Percentiles rank a stretch among this genome's conserved stretches.
phyloP scores from a whole-genome alignment of 805 yeast species.

The Wickerhamomyces sydowiorum region DNA sequence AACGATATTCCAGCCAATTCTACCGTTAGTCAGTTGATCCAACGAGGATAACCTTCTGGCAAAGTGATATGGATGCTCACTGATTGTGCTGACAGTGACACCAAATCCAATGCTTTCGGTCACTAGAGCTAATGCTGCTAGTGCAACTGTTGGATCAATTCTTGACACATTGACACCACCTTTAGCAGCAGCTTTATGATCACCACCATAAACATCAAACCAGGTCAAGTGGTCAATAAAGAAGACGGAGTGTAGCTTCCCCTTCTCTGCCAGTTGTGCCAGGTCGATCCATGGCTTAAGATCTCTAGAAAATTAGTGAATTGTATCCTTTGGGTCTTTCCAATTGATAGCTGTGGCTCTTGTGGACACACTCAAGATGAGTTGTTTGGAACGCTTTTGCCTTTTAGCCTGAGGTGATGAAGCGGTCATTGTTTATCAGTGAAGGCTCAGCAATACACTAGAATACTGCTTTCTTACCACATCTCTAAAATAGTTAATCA shows the following conservation, averaged over 20 bases:
- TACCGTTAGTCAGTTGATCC: slow-evolving; percentile 35
- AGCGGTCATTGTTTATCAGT: too few species aligned
- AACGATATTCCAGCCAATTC: slow-evolving; percentile 40
- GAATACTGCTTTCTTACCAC: too few species aligned
- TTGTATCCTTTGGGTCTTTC: background rate
- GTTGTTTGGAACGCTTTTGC: too few species aligned
- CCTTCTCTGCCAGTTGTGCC: slow-evolving; percentile 26
- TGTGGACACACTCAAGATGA: too few species aligned
- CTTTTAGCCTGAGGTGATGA: too few species aligned
- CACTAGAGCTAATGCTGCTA: slow-evolving; percentile 37
- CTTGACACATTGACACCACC: slow-evolving; percentile 31
- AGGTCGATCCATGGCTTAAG: slow-evolving; percentile 22
- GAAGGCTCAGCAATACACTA: too few species aligned
- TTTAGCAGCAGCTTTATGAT: slow-evolving; percentile 9
- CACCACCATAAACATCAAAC: slow-evolving; percentile 32
- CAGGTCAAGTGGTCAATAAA: slow-evolving; percentile 35
- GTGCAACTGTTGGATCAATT: slow-evolving; percentile 32
- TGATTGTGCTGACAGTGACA: slow-evolving; percentile 33
- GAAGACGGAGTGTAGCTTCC: slow-evolving; percentile 32
- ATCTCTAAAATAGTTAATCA: too few species aligned
- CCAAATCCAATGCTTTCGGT: slow-evolving; percentile 31
- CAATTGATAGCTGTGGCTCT: too few species aligned
- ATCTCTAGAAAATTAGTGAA: background rate
- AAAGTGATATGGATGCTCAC: slow-evolving; percentile 34
- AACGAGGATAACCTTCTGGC: slow-evolving; percentile 34